Percentiles rank a stretch among this genome's conserved stretches.
Conservation (phyloP, 1,284 basidiomycete species). For the Marasmius sp. region DNA sequence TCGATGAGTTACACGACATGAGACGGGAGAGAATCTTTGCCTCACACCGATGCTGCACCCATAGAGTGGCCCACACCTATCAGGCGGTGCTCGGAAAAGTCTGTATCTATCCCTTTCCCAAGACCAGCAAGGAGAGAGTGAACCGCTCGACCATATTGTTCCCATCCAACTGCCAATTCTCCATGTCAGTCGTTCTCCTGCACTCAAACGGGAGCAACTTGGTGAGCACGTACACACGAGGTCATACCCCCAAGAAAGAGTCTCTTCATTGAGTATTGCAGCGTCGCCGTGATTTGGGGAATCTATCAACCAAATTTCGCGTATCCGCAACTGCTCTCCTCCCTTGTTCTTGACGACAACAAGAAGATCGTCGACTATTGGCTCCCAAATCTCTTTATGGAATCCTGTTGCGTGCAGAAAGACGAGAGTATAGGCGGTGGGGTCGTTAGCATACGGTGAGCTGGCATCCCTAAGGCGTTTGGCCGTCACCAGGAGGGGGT, state of each 20-base stretch:
- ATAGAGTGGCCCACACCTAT: slow-evolving; percentile 36
- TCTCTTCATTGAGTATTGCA: slow-evolving; percentile 45
- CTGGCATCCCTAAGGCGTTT: slow-evolving; percentile 49
- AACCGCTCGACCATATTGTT: slow-evolving; percentile 34
- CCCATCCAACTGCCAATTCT: slow-evolving; percentile 28
- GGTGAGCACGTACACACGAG: slow-evolving; percentile 36
- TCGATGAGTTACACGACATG: background rate
- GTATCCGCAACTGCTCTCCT: slow-evolving; percentile 29
- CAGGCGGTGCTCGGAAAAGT: slow-evolving; percentile 26
- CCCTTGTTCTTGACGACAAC: slow-evolving; percentile 21
- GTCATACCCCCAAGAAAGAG: slow-evolving; percentile 40
- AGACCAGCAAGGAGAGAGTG: slow-evolving; percentile 33
- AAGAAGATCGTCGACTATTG: slow-evolving; percentile 48
- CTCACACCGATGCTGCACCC: slow-evolving; percentile 36
- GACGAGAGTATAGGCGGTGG: slow-evolving; percentile 45
- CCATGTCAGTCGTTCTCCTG: background rate
- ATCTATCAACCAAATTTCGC: slow-evolving; percentile 55
- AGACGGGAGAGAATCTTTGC: background rate
- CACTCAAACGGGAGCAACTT: background rate
- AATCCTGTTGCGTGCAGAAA: slow-evolving; percentile 53
- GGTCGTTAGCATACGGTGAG: slow-evolving; percentile 26
- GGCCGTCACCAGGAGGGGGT: slow-evolving; percentile 44
- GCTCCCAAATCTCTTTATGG: slow-evolving; percentile 60
- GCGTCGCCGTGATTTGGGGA: slow-evolving; percentile 57
- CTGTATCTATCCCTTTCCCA: slow-evolving; percentile 29